Evolutionary conservation across 768 basidiomycete species (phyloP).

Genomic region (Hypholoma fasciculare): DNA sequence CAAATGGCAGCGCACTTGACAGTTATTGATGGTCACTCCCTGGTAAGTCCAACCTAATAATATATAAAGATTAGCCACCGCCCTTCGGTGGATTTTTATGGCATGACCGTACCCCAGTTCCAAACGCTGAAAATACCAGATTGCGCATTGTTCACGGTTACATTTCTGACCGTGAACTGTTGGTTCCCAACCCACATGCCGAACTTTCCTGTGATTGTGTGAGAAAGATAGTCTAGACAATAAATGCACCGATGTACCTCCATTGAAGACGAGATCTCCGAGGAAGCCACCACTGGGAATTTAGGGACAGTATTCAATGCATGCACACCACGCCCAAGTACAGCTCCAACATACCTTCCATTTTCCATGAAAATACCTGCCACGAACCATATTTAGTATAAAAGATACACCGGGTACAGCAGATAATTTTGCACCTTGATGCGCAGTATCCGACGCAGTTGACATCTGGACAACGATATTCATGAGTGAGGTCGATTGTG

Average conservation of each 20-base stretch:
- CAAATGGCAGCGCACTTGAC: slow-evolving; percentile 22
- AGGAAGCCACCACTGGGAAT: slow-evolving; percentile 48
- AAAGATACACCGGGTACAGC: no score
- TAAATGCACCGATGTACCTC: slow-evolving; percentile 33
- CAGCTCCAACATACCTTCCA: slow-evolving; percentile 50
- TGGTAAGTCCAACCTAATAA: slow-evolving; percentile 48
- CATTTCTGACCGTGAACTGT: slow-evolving; percentile 65
- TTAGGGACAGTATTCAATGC: background rate
- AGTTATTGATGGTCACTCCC: slow-evolving; percentile 40
- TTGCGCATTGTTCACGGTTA: slow-evolving; percentile 54
- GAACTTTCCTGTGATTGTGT: slow-evolving; percentile 48
- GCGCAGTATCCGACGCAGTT: slow-evolving; percentile 55
- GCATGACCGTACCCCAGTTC: slow-evolving; percentile 38
- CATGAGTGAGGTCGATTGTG: slow-evolving; percentile 73
- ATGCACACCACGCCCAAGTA: background rate
- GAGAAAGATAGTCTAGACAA: background rate
- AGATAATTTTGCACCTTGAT: slow-evolving; percentile 42
- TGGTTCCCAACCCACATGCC: slow-evolving; percentile 83
- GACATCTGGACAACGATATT: slow-evolving; percentile 79
- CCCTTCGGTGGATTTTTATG: background rate
- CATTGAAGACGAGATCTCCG: slow-evolving; percentile 53
- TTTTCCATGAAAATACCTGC: slow-evolving; percentile 77
- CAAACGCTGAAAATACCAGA: slow-evolving; percentile 35
- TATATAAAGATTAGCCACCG: no score
- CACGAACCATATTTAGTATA: no score